Evolutionary conservation across 1,284 basidiomycete genomes (phyloP).

Genomic region (Lentinus polychrous): DNA sequence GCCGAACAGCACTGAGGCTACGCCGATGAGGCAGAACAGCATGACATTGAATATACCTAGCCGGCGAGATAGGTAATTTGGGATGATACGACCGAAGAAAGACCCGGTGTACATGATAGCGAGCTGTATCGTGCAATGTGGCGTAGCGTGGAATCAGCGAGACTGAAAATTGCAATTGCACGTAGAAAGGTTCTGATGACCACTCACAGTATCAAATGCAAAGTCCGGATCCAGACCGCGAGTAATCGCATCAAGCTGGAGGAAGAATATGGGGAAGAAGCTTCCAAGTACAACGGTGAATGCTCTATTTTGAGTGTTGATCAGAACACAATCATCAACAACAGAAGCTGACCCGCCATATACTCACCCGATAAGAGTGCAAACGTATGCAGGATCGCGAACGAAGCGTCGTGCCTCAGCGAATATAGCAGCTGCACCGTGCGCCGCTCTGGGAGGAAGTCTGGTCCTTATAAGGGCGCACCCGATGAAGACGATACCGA

Average conservation of each 20-base stretch:
- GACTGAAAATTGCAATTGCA: background rate
- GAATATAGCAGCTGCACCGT: too few species aligned
- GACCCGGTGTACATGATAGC: slow-evolving; percentile 16
- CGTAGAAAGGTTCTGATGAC: background rate
- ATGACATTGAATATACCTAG: slow-evolving; percentile 18
- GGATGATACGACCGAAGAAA: slow-evolving; percentile 14
- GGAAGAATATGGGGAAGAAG: slow-evolving; percentile 12
- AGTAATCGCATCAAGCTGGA: slow-evolving; percentile 14
- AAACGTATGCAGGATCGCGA: too few species aligned
- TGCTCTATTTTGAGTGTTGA: too few species aligned
- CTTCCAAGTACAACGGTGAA: too few species aligned
- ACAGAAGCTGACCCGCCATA: too few species aligned
- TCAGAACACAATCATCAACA: too few species aligned
- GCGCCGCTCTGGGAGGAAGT: slow-evolving; percentile 13
- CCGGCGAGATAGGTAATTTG: slow-evolving; percentile 16
- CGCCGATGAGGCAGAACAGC: slow-evolving; percentile 5
- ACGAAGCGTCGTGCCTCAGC: too few species aligned
- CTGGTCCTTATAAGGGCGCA: slow-evolving; percentile 8
- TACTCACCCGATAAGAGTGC: too few species aligned
- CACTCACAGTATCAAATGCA: slow-evolving; percentile 5
- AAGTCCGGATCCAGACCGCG: slow-evolving; percentile 1
- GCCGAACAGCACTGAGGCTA: slow-evolving; percentile 15
- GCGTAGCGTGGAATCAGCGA: background rate
- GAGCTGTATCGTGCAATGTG: slow-evolving; percentile 12
- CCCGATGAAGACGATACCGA: slow-evolving; percentile 10